A percentile compares a stretch with the other conserved stretches of the same genome.
These are phyloP conservation scores for Fusarium verticillioides DNA, from an alignment of 2,329 filamentous ascomycete genomes.

Conservation along the genomic window DNA sequence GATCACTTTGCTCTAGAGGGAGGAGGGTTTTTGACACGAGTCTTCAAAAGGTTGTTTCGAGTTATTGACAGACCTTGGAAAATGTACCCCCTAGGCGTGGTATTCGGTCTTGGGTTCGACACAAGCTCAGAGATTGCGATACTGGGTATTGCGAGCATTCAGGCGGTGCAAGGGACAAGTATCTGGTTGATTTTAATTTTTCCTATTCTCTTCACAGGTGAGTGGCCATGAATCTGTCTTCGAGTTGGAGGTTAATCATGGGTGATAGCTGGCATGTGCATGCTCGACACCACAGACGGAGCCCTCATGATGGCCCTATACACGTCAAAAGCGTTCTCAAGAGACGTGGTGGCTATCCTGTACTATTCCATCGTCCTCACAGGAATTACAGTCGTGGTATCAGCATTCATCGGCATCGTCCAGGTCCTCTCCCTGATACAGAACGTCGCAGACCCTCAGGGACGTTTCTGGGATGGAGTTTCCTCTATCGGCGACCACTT, in stretches of 20 bases:
- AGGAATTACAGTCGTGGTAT: conserved; percentile 83
- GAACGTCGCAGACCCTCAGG: conserved; percentile 77
- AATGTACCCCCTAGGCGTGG: conserved; percentile 89
- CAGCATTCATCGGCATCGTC: conserved; percentile 85
- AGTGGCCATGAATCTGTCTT: conserved; percentile 32
- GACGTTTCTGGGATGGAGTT: conserved; percentile 92
- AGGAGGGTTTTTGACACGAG: conserved; percentile 76
- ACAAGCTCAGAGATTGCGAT: conserved; percentile 95
- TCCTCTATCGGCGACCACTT: conserved; percentile 80
- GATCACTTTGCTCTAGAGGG: conserved; percentile 77
- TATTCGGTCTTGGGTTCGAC: conserved; percentile 95
- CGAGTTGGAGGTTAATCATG: neutral
- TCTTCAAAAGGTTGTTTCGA: conserved; percentile 81
- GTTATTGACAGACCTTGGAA: conserved; percentile 86
- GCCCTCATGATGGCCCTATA: conserved; percentile 96
- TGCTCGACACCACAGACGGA: conserved; percentile 91
- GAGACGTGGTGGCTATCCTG: conserved; percentile 87
- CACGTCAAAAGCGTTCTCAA: conserved; percentile 79
- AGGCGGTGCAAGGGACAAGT: conserved; percentile 85
- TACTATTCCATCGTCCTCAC: conserved; percentile 95
- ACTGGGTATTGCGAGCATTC: conserved; percentile 87
- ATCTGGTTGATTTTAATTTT: conserved; percentile 97
- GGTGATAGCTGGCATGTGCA: conserved; percentile 83
- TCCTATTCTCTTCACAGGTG: conserved; percentile 86
- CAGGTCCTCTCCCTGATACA: conserved; percentile 84